Evolutionary conservation across 805 yeast species (phyloP), one percentile per base, ranked within the genome.

Genomic region (Metschnikowia orientalis): DNA sequence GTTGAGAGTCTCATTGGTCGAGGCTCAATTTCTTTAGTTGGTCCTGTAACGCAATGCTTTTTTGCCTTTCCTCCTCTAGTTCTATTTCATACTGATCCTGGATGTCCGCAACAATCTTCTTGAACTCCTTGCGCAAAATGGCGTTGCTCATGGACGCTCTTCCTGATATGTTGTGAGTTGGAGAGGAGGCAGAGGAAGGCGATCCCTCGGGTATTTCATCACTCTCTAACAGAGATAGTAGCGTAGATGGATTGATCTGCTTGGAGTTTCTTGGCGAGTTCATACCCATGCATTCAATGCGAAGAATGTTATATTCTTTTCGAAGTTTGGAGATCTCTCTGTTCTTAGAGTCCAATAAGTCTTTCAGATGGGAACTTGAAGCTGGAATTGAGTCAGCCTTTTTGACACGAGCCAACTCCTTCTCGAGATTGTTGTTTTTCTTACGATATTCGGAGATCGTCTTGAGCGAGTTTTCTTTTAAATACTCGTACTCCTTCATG

Each of bases 71-170:
- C 42, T 69, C 68, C 22, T 66, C 63, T 27, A 82, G 53, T 41
- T 80, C 83, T 8, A 60, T 48, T 43, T 79, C 85, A 47, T 79
- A 76, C 36, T 68, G 75, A 28, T 69, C 73, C 41, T 79, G 84
- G 37, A 81, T 73, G 23, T 76, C 78, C 14, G 68, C 59, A 4
- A 81, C 77, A 30, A 81, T 59, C 45, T 75, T 79, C 54, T 75
- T 81, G 59, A 81, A 82, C 54, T 82, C 88, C 41, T 73, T 67
- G 36, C 85, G 63, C 55, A 82, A 59, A 3, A 81, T 77, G 0
- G 79, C 71, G 23, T 73, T 73, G 42, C 69, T 63, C 45, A 48
- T 57, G 15, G 47, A 32, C 11, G 34, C 17, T 21, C 23, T 21
- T 3, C 34, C 37, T 15, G 25, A 19, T 3, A 23, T 12, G 7